A percentile compares a stretch with the other conserved stretches of the same genome.
Conservation (phyloP, 768 basidiomycete species). For the Postia placenta region DNA sequence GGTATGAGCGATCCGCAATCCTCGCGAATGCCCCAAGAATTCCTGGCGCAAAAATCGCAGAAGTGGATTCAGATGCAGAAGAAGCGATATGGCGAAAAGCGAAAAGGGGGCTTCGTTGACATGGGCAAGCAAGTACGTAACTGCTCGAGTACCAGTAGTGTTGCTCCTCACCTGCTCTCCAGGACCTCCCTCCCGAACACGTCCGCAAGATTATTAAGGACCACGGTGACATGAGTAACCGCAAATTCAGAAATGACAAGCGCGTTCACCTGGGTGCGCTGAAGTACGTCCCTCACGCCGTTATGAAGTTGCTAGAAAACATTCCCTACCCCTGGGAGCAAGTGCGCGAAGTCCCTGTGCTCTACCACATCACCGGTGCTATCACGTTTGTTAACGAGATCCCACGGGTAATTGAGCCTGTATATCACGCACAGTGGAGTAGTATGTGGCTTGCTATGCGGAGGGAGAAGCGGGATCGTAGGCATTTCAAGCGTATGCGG, state of each 20-base stretch:
- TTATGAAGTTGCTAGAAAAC: slow-evolving; percentile 98
- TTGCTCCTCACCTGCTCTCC: slow-evolving; percentile 3
- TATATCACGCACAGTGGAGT: slow-evolving; percentile 99
- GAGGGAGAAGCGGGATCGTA: slow-evolving; percentile 94
- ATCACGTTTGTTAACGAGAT: slow-evolving; percentile 99
- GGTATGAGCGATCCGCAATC: slow-evolving; percentile 29
- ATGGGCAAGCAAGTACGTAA: slow-evolving; percentile 86
- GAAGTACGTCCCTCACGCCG: slow-evolving; percentile 98
- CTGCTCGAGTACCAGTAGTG: background rate
- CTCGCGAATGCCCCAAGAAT: slow-evolving; percentile 51
- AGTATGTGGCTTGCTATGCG: slow-evolving; percentile 99
- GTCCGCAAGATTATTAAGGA: slow-evolving; percentile 99
- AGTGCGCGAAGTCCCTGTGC: slow-evolving; percentile 96
- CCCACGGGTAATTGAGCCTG: slow-evolving; percentile 92
- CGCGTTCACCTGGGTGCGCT: slow-evolving; percentile 97
- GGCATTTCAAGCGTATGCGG: slow-evolving; percentile 99
- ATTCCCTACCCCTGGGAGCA: slow-evolving; percentile 98
- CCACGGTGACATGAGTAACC: slow-evolving; percentile 98
- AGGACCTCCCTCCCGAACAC: slow-evolving; percentile 96
- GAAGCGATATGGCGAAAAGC: slow-evolving; percentile 87
- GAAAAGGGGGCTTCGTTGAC: slow-evolving; percentile 84
- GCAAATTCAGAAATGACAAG: slow-evolving; percentile 99
- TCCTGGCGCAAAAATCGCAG: slow-evolving; percentile 85
- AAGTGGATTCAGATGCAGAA: slow-evolving; percentile 96
- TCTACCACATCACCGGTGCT: slow-evolving; percentile 98